Evolutionary conservation across 768 basidiomycete species (phyloP).

Genomic region (Rhizopogon vesiculosus): DNA sequence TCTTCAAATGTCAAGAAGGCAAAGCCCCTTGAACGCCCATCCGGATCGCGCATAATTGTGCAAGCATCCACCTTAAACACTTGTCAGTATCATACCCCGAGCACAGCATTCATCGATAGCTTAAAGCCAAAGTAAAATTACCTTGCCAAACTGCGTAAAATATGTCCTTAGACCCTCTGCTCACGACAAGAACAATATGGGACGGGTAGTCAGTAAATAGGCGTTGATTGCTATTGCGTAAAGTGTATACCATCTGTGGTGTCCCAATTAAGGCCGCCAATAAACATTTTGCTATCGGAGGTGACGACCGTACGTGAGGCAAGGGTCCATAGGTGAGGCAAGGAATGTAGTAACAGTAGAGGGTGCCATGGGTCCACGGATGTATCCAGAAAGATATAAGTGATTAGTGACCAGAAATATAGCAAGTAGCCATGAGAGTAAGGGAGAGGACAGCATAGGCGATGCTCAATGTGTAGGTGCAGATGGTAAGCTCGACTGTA

Average conservation of each 20-base stretch:
- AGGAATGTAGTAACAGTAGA: slow-evolving; percentile 10
- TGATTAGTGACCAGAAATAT: slow-evolving; percentile 29
- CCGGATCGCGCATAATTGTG: slow-evolving; percentile 82
- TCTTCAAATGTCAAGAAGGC: slow-evolving; percentile 83
- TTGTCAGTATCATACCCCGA: slow-evolving; percentile 9
- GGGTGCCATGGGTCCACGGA: slow-evolving; percentile 28
- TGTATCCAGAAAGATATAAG: slow-evolving; percentile 31
- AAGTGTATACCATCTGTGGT: slow-evolving; percentile 76
- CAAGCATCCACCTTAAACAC: slow-evolving; percentile 62
- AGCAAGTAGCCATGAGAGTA: slow-evolving; percentile 29
- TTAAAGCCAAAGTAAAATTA: slow-evolving; percentile 21
- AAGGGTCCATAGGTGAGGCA: slow-evolving; percentile 20
- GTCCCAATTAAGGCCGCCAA: slow-evolving; percentile 89
- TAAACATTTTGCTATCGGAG: slow-evolving; percentile 78
- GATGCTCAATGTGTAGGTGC: slow-evolving; percentile 16
- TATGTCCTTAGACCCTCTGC: slow-evolving; percentile 63
- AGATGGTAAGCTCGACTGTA: slow-evolving; percentile 24
- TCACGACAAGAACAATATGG: slow-evolving; percentile 19
- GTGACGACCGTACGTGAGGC: slow-evolving; percentile 21
- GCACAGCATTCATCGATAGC: not conserved
- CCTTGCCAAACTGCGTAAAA: slow-evolving; percentile 78
- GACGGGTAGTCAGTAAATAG: slow-evolving; percentile 20
- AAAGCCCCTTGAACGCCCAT: slow-evolving; percentile 74
- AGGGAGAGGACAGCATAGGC: slow-evolving; percentile 20
- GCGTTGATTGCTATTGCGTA: slow-evolving; percentile 18